A percentile compares a stretch with the other conserved stretches of the same genome.
Evolutionary conservation across 2,329 filamentous ascomycete genomes (phyloP).

Genomic region (Xylariaceae sp.): DNA sequence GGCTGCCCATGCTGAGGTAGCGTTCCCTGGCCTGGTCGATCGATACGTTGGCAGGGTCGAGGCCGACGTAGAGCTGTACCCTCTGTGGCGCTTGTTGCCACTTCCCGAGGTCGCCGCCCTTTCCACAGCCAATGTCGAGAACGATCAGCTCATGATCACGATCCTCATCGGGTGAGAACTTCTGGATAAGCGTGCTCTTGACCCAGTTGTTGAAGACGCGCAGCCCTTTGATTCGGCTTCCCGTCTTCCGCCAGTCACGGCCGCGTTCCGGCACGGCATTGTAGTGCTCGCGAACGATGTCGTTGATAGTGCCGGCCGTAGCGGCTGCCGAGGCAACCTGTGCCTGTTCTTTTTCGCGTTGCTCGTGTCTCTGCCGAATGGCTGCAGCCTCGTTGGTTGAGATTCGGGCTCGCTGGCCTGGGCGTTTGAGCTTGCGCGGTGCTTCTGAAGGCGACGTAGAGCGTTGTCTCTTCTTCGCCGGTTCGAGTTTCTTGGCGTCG

Average conservation of each 20-base stretch:
- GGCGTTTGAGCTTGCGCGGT: slow-evolving; percentile 63
- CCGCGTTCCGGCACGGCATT: slow-evolving; percentile 92
- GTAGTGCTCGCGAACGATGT: slow-evolving; percentile 90
- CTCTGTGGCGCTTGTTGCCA: slow-evolving; percentile 92
- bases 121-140: slow-evolving; percentile 92
- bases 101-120: slow-evolving; percentile 90
- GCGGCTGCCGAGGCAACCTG: slow-evolving; percentile 34
- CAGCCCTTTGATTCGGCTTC: slow-evolving; percentile 90
- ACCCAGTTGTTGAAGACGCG: slow-evolving; percentile 98
- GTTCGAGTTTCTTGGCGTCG: slow-evolving; percentile 52
- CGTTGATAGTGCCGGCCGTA: slow-evolving; percentile 59
- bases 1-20: slow-evolving; percentile 65
- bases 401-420: slow-evolving; percentile 61
- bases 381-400: slow-evolving; percentile 62
- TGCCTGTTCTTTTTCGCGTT: slow-evolving; percentile 44
- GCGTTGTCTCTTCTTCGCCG: slow-evolving; percentile 52
- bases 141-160: slow-evolving; percentile 68
- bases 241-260: slow-evolving; percentile 88
- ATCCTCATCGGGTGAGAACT: slow-evolving; percentile 80
- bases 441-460: slow-evolving; percentile 42
- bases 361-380: slow-evolving; percentile 57
- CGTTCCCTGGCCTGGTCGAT: slow-evolving; percentile 86
- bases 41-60: slow-evolving; percentile 88
- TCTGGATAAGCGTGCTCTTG: slow-evolving; percentile 95
- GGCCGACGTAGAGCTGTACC: slow-evolving; percentile 87